Base-by-base conservation (phyloP, 164 flowering plant species). In the Liriodendron chinense region DNA sequence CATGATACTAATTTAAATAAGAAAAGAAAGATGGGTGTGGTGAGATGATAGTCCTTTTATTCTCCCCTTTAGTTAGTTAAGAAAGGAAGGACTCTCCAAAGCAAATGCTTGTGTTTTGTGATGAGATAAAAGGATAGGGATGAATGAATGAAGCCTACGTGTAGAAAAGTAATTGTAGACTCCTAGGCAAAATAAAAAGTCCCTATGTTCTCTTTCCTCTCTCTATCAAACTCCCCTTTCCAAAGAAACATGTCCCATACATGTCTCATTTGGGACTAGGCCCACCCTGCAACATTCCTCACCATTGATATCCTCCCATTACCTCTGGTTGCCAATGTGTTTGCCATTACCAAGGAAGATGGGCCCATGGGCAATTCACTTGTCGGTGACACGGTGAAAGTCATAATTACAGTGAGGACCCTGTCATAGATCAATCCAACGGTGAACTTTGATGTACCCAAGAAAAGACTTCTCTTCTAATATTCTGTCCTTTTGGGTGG, bases 231-330 rank as follows among this genome's bases (percentile, higher is more conserved):
- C n/a, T 49, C 73, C 47, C 28, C 64, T 53, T 72, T 78, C 13
- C 47, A 61, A 68, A 76, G 67, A 72, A 72, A 85, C 87, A 85
- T 87, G 88, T 83, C 84, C 72, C 67, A 65, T 74, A 84, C 87
- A 87, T 87, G 90, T 83, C 74, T 67, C 61, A 57, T 65, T 56
- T 77, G 80, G 76, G 65, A 65, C 47, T 34, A 53, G 82, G 75
- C 75, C 82, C 79, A 12, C 43, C 70, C 73, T 56, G 62, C 72
- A 77, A 47, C 68, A 73, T 65, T 50, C 66, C 13, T 59, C 72
- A 22, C 25, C 74, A 73, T 47, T 69, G 47, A 28, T 65, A 26
- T 68, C 43, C 66, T 23, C 72, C 68, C 66, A 73, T 66, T 65
- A 75, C 63, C 77, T 79, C 48, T 78, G 59, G 59, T 56, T 72